These are phyloP conservation scores for Truncatella angustata DNA, from an alignment of 2,329 filamentous ascomycete genomes.

Conservation along the genomic window DNA sequence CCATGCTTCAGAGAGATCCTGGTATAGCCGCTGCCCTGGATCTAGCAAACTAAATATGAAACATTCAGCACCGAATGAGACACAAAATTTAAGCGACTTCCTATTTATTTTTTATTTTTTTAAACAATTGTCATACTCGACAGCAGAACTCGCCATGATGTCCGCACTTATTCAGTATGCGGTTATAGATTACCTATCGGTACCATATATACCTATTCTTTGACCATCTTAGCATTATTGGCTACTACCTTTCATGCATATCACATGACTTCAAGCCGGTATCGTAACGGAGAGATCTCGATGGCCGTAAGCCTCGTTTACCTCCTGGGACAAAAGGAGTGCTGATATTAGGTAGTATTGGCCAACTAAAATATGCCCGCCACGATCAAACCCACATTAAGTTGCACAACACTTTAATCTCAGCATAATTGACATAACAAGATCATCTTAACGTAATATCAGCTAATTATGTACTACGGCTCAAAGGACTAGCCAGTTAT, in stretches of 20 bases:
- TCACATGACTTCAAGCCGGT: background rate
- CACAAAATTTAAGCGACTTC: no score
- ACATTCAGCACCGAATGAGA: no score
- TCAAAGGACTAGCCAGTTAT: constrained; percentile 3
- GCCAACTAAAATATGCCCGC: background rate
- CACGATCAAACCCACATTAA: background rate
- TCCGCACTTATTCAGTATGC: no score
- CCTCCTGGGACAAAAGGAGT: background rate
- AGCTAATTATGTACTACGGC: background rate
- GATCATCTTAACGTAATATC: no score
- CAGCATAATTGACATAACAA: background rate
- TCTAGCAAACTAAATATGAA: no score
- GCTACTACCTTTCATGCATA: background rate
- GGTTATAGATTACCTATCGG: no score
- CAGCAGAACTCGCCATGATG: no score
- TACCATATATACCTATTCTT: no score
- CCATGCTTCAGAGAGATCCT: no score
- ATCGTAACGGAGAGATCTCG: background rate
- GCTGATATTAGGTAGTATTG: background rate
- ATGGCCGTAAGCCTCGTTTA: background rate
- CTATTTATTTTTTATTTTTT: no score
- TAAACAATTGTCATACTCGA: no score
- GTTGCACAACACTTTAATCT: background rate
- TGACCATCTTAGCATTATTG: background rate
- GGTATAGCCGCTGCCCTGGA: no score